Base-by-base conservation (phyloP, 2,329 filamentous ascomycete genomes). In the Hirsutella rhossiliensis region DNA sequence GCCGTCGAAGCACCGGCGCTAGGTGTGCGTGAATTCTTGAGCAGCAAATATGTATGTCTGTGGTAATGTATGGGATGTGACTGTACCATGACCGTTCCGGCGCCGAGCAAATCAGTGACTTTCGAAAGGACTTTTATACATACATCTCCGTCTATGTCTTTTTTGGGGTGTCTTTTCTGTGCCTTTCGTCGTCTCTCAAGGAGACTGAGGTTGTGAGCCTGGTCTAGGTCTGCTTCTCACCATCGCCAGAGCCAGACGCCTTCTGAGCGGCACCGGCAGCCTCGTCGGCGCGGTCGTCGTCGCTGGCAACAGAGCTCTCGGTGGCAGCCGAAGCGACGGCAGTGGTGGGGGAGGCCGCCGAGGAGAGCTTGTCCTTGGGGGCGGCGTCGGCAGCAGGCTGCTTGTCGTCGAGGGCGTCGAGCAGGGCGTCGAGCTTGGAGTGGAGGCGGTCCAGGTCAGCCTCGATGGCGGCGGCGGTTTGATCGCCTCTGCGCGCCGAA, bases 351-450 rank as follows among this genome's bases (percentile, higher is more conserved):
- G 28, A 32, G 19, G 34, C 4, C 2, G 17, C 17, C 8, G 36
- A 38, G 11, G 36, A 13, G 1, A 40, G 27, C 17, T 42, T 43
- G 34, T 18, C 11, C 15, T n/a, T 34, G 42, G 34, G 17, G 38
- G 20, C 15, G 23, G 15, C n/a, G 12, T 4, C 41, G 13, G 47
- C 47, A 23, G 43, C 48, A 11, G 46, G 40, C 13, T 39, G 36
- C 31, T 42, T 27, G 15, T 50, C 54, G 45, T 72, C 73, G 41
- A 76, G 60, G 20, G 67, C 66, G 15, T 68, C 70, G 19, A 79
- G 63, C 19, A 79, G 61, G 47, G 65, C 66, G 47, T 78, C 73
- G n/a, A 79, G 65, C 54, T 69, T 75, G 53, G 61, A 64, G 57
- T 78, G 74, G 18, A 79, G 63, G 30, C 54, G 68, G 9, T 65